Base-by-base conservation (phyloP, 768 basidiomycete genomes). In the Ramaria rubella region DNA sequence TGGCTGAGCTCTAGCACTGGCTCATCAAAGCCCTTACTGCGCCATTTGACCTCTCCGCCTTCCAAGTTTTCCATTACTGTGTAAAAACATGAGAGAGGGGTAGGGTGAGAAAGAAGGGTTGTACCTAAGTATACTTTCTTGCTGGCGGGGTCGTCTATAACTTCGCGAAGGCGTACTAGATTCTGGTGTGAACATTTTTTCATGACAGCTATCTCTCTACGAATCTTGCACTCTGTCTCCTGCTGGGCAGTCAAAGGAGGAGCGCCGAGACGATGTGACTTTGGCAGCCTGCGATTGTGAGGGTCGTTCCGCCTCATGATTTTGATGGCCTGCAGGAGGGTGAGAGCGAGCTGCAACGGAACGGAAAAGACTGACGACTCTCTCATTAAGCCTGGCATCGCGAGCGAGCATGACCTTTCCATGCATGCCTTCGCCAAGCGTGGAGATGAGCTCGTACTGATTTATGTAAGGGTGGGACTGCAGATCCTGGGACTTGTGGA, bases 201-300 rank as follows among this genome's bases (percentile, higher is more conserved):
- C 91, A 99, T 96, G 69, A 98, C 94, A 2, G 96, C 96, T 58
- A 98, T 94, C 73, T 98, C 95, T 69, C 85, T 86, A 62, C 83
- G 79, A 60, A 96, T 92, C 73, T 92, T 91, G 60, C 82, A 78
- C 66, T 92, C 91, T 29, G 83, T 82, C 23, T 81, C 86, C 57
- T 80, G 77, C 40, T 87, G 78, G 59, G 79, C 79, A 69, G 87
- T 86, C 4, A 78, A 79, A n/a, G 90, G 71, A 24, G 81, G 77
- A 0, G 77, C 72, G 58, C 82, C 80, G 15, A 71, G 67, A 4
- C 75, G 67, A 12, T 64, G 62, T 19, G 78, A 70, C 14, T 76
- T 70, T 45, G 78, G 74, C 43, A 72, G 63, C 49, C 72, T 34
- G 21, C 54, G 52, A 63, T 78, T 83, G 61, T 82, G 83, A 38